Evolutionary conservation across 495 filamentous ascomycete genomes (phyloP).

Genomic region (Aspergillus homomorphus): DNA sequence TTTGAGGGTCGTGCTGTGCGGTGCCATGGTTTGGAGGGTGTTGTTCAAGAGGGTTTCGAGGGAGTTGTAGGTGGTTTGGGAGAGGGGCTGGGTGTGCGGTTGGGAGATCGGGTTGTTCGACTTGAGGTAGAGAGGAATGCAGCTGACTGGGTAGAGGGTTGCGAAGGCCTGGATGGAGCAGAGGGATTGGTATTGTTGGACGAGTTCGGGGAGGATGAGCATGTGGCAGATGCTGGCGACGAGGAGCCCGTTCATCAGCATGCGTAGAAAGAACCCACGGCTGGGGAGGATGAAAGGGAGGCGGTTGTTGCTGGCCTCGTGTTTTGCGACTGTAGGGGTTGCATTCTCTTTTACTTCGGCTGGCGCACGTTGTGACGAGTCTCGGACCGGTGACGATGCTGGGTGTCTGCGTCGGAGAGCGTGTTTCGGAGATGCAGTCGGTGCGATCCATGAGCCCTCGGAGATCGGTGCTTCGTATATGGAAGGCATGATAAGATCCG

Average conservation of each 20-base stretch:
- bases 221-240: constrained; percentile 35
- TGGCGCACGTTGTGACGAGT: neutral
- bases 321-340: neutral
- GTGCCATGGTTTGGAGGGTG: constrained; percentile 31
- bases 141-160: constrained; percentile 36
- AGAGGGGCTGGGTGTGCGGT: constrained; percentile 8
- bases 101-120: constrained; percentile 13
- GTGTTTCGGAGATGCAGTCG: constrained; percentile 24
- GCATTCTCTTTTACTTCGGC: neutral
- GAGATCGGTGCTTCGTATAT: constrained; percentile 37
- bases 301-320: constrained; percentile 3
- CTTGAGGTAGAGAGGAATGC: constrained; percentile 19
- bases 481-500: constrained; percentile 48
- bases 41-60: constrained; percentile 32
- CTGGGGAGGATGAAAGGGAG: neutral
- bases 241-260: constrained; percentile 32
- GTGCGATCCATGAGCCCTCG: constrained; percentile 41
- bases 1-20: constrained; percentile 30
- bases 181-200: constrained; percentile 35
- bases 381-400: constrained; percentile 11
- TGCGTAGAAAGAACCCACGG: constrained; percentile 21
- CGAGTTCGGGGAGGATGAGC: constrained; percentile 40
- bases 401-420: constrained; percentile 31
- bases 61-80: constrained; percentile 12
- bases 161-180: constrained; percentile 30